Evolutionary conservation across 2,329 filamentous ascomycete genomes (phyloP).

Genomic region (Microdochium bolleyi): DNA sequence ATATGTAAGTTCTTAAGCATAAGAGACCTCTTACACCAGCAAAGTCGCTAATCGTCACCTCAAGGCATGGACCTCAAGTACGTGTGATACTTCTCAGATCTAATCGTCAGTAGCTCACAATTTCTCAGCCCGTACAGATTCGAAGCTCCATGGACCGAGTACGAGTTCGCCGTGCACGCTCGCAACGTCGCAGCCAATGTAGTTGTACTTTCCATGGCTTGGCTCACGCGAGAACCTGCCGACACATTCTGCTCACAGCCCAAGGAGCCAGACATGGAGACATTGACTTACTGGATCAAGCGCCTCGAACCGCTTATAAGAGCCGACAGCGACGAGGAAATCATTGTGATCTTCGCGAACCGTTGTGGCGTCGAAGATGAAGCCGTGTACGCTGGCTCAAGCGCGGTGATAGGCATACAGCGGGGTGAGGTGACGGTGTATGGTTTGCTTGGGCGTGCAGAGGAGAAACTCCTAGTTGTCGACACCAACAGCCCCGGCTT

Average conservation of each 20-base stretch:
- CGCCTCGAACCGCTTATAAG: slow-evolving; percentile 60
- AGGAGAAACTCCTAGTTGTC: slow-evolving; percentile 60
- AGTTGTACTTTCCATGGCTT: slow-evolving; percentile 70
- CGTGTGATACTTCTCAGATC: slow-evolving; percentile 6
- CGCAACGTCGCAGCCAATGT: slow-evolving; percentile 49
- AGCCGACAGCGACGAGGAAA: slow-evolving; percentile 42
- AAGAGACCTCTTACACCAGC: not conserved
- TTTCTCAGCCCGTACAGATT: slow-evolving; percentile 38
- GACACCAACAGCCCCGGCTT: slow-evolving; percentile 44
- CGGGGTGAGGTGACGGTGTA: slow-evolving; percentile 60
- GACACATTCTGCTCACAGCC: slow-evolving; percentile 36
- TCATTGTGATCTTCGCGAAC: slow-evolving; percentile 65
- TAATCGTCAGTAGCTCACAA: slow-evolving; percentile 7
- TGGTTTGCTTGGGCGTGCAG: slow-evolving; percentile 61
- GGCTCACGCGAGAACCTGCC: slow-evolving; percentile 54
- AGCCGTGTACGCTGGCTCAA: slow-evolving; percentile 66
- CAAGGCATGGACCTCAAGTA: slow-evolving; percentile 56
- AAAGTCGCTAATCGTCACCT: slow-evolving; percentile 5
- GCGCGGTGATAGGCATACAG: slow-evolving; percentile 59
- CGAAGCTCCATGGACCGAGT: slow-evolving; percentile 38
- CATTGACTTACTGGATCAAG: slow-evolving; percentile 67
- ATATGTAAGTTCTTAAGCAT: slow-evolving; percentile 39
- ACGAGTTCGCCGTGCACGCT: slow-evolving; percentile 48
- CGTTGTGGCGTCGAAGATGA: slow-evolving; percentile 59
- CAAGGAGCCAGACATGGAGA: slow-evolving; percentile 61